Conservation (phyloP, 2,329 filamentous ascomycete species). For the Diaporthe vaccinii region DNA sequence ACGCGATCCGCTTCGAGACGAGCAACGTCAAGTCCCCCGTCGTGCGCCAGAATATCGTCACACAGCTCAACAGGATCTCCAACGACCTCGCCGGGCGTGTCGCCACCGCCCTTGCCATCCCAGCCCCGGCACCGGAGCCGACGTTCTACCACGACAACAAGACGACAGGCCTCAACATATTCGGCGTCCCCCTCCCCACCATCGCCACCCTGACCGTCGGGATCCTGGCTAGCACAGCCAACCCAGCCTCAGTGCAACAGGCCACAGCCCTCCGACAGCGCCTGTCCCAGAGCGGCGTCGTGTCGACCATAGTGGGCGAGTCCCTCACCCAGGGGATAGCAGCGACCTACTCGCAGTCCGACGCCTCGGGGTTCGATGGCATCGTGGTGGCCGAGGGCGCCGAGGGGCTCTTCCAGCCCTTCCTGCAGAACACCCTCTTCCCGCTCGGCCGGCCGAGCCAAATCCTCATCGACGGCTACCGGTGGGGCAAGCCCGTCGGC, state of each 20-base stretch:
- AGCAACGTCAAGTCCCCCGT: conserved; percentile 68
- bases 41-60: conserved; percentile 75
- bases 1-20: conserved; percentile 80
- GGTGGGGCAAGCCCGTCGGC: conserved; percentile 79
- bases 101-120: conserved; percentile 70
- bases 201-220: conserved; percentile 75
- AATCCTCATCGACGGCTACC: conserved; percentile 73
- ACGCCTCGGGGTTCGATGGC: conserved; percentile 73
- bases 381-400: conserved; percentile 71
- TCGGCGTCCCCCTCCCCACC: conserved; percentile 68
- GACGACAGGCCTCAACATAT: conserved; percentile 72
- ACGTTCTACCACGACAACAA: conserved; percentile 79
- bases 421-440: conserved; percentile 66
- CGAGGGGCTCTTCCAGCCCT: conserved; percentile 62
- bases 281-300: conserved; percentile 65
- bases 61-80: conserved; percentile 77
- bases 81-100: conserved; percentile 77
- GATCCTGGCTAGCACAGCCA: conserved; percentile 65
- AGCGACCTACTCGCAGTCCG: conserved; percentile 74
- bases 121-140: conserved; percentile 69
- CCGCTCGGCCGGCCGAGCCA: conserved; percentile 73
- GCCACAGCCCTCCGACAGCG: conserved; percentile 63
- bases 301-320: conserved; percentile 73
- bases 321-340: conserved; percentile 66
- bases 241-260: conserved; percentile 59